These are phyloP conservation scores for Cercospora berteroae DNA, from an alignment of 2,329 filamentous ascomycete genomes.

Conservation along the genomic window DNA sequence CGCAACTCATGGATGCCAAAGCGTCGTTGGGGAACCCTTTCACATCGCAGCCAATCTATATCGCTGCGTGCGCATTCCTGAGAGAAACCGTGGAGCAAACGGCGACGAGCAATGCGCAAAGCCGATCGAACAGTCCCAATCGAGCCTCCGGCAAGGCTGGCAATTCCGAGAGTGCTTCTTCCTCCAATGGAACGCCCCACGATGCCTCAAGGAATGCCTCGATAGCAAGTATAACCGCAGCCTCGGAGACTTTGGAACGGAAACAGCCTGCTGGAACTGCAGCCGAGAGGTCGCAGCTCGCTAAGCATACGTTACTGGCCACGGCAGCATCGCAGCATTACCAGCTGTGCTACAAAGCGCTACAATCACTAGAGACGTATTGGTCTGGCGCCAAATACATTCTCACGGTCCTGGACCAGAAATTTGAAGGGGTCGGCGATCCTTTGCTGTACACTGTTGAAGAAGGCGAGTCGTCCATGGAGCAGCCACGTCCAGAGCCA, in stretches of 20 bases:
- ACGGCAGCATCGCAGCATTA: conserved; percentile 85
- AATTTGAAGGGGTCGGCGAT: conserved; percentile 81
- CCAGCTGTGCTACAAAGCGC: conserved; percentile 77
- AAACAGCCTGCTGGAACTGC: conserved; percentile 10
- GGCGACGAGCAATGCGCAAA: conserved; percentile 59
- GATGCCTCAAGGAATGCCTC: conserved; percentile 17
- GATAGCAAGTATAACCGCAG: conserved; percentile 14
- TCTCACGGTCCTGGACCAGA: conserved; percentile 79
- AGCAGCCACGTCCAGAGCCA: conserved; percentile 50
- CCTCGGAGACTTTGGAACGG: conserved; percentile 11
- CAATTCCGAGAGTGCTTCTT: conserved; percentile 14
- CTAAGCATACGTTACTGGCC: conserved; percentile 72
- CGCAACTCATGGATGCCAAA: conserved; percentile 79
- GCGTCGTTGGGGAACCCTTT: conserved; percentile 87
- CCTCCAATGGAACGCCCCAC: conserved; percentile 16
- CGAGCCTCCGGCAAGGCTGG: conserved; percentile 11
- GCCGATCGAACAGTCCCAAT: conserved; percentile 49
- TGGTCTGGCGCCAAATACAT: conserved; percentile 89
- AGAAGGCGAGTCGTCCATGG: conserved; percentile 71
- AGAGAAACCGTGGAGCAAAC: conserved; percentile 75
- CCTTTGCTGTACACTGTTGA: conserved; percentile 65
- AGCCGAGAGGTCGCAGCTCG: conserved; percentile 42
- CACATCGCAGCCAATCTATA: conserved; percentile 84
- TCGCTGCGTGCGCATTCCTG: conserved; percentile 83
- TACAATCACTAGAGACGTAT: conserved; percentile 77